phyloP scores from a whole-genome alignment of 2,329 filamentous ascomycete species.

The Alternaria tenuissima region DNA sequence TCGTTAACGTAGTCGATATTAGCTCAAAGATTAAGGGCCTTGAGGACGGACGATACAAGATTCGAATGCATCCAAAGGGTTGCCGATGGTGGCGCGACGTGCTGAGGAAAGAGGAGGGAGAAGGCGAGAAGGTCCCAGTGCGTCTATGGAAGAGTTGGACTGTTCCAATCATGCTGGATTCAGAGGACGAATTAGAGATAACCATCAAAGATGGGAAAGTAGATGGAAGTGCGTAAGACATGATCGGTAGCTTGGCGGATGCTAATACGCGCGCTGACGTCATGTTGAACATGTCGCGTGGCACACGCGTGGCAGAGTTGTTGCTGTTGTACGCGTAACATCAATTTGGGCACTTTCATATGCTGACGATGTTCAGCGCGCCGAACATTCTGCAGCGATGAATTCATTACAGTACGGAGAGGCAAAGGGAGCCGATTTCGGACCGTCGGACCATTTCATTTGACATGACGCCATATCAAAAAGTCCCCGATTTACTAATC shows the following conservation, averaged over 20 bases:
- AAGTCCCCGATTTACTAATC: conserved; percentile 9
- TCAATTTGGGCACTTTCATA: not conserved
- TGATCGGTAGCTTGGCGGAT: not conserved
- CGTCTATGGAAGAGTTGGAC: not conserved
- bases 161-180: conserved; percentile 7
- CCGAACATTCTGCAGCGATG: not conserved
- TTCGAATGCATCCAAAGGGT: not conserved
- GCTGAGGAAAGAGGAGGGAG: conserved; percentile 1
- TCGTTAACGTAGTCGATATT: not conserved
- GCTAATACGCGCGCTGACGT: conserved; percentile 8
- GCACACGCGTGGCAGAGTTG: not conserved
- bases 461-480: conserved; percentile 22
- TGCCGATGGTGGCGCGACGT: not conserved
- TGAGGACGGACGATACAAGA: not conserved
- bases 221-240: not conserved
- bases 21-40: not conserved
- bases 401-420: not conserved
- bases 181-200: conserved; percentile 3
- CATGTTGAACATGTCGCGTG: not conserved
- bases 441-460: conserved; percentile 12
- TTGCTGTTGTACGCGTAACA: not conserved
- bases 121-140: not conserved
- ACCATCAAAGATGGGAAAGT: conserved; percentile 1
- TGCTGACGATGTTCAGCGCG: not conserved
- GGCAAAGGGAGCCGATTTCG: conserved; percentile 11